Evolutionary conservation across 78 protist genomes (phyloP), one percentile per base, ranked within the genome.

Genomic region (Speleostelium caveatum): DNA sequence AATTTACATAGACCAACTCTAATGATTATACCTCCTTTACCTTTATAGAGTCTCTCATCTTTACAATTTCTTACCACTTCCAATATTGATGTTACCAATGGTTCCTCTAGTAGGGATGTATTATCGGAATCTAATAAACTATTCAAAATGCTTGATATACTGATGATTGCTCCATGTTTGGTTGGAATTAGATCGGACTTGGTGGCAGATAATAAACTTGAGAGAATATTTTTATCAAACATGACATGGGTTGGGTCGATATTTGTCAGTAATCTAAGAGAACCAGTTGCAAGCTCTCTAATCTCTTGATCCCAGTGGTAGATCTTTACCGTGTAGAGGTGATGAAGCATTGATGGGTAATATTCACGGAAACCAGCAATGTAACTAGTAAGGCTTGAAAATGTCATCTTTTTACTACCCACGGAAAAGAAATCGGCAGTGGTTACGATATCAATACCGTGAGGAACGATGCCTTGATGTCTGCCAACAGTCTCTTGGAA

Each of bases 401-500:
- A 98, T 2, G 99, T 75, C 32, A 65, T 33, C 5, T 42, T 3
- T 21, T 95, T 66, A 33, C 78, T 75, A 35, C 97, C 95, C 24
- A 98, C 93, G 0, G 98, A 6, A 68, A 93, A 95, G 91, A 92
- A 98, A 87, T 98, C 99, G 10, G 97, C 97, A 5, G 16, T 14
- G 10, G 95, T 85, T 10, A 97, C 89, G 33, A 97, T 77, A 30
- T 93, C 99, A 60, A 98, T 95, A 22, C 99, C 99, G 68, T 97
- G 95, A 12, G 98, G 98, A 38, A 96, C 86, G 41, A 0, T 73
- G 19, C 98, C 99, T 77, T 95, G 98, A 53, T 72, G 78, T 42
- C 99, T 85, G 1, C 99, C 99, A 45, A 97, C 99, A 58, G 76
- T 75, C 73, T 98, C 99, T 94, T 98, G 99, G 75, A 96, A 97